A percentile compares a stretch with the other conserved stretches of the same genome.
These are phyloP conservation scores for Pontederia paniculata DNA, from an alignment of 176 grass and related monocot genomes.

Conservation along the genomic window DNA sequence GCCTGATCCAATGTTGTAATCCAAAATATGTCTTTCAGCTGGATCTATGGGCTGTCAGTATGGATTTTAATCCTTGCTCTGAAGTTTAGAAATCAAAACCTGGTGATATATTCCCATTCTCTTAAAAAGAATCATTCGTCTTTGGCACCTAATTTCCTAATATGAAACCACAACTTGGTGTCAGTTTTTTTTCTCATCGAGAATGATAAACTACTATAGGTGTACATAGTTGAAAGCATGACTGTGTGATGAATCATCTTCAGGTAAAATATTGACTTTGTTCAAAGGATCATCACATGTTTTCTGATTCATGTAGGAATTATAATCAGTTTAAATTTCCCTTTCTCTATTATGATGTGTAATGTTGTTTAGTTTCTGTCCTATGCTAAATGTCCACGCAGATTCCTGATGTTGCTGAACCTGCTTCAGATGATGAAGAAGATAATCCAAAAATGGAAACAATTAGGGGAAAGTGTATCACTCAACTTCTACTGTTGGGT, in stretches of 20 bases:
- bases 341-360: slow-evolving; percentile 12
- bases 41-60: not conserved
- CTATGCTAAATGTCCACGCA: slow-evolving; percentile 31
- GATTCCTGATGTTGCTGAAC: slow-evolving; percentile 42
- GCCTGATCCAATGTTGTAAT: too few relatives aligned
- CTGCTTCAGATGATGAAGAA: slow-evolving; percentile 50
- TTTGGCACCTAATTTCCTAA: too few relatives aligned
- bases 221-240: too few relatives aligned
- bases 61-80: not conserved
- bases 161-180: too few relatives aligned
- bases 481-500: slow-evolving; percentile 80
- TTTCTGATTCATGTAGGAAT: not conserved
- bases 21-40: not conserved
- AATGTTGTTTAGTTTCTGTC: slow-evolving; percentile 9
- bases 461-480: slow-evolving; percentile 94
- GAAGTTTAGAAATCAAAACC: not conserved
- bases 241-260: too few relatives aligned
- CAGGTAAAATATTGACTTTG: too few relatives aligned
- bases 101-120: not conserved
- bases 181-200: too few relatives aligned
- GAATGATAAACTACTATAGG: too few relatives aligned
- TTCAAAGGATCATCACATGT: too few relatives aligned
- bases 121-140: too few relatives aligned
- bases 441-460: slow-evolving; percentile 73
- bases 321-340: slow-evolving; percentile 23